Evolutionary conservation across 371 early-diverging fungal species (phyloP), one percentile per base, ranked within the genome.

Genomic region (Umbelopsis sp.): DNA sequence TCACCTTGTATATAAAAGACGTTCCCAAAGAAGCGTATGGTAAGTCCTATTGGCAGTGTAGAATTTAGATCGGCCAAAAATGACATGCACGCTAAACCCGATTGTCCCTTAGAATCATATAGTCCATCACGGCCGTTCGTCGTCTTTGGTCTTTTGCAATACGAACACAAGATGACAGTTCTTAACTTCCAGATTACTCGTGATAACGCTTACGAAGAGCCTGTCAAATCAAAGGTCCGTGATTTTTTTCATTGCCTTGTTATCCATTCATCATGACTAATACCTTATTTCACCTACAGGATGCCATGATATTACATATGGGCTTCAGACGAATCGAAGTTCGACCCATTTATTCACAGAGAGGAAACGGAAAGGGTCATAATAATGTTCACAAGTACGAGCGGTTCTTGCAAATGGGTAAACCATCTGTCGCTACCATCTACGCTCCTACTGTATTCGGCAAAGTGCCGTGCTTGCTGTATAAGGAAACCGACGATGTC

Each of bases 361-460:
- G 94, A 78, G 85, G 92, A 18, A 92, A 90, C 70, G 88, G 91
- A 45, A 88, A 91, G 67, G 85, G 89, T 18, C 80, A 90, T 25
- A 97, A 97, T 76, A 90, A 95, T 73, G 97, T 97, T n/a, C 94
- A 96, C 83, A 95, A 95, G 84, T 93, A 92, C 70, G 95, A 96
- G 74, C 87, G 96, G n/a, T 97, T 93, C 84, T 77, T 97, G 69
- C 87, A 89, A 69, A 82, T 81, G 44, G 93, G 92, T 45, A 77
- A 84, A 32, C 81, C 89, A 6, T 83, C 86, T 44, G 85, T 97
- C 3, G 97, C 90, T 22, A 93, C 95, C 20, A 85, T 95, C 16
- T 97, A 92, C 77, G 96, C 92, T 4, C 98, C 97, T 18, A 91
- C 96, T 72, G 89, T 88, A 48, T 95, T 95, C 78, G 94, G 94